Evolutionary conservation across 169 alveolate species (phyloP), one percentile per base, ranked within the genome.

Genomic region (Cytauxzoon felis): DNA sequence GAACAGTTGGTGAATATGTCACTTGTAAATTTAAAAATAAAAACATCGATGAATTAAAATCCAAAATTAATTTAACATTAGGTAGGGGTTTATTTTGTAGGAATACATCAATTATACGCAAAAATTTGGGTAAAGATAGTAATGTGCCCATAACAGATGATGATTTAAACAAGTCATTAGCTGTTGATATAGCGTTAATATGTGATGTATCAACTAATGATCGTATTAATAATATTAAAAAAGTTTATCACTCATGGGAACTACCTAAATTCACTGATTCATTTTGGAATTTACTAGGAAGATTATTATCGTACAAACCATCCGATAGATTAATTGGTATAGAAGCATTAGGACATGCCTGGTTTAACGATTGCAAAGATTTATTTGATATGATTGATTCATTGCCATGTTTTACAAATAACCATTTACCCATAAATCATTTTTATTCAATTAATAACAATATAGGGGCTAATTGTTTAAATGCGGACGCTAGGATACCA

Each of bases 41-140:
- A 30, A 19, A 52, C 0, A 6, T 33, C 1, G 72, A 68, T 24
- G 16, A 52, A 13, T 21, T 70, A n/a, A 61, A 7, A 24, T 52
- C 43, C 29, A 5, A 63, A 3, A 33, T 61, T 8, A 49, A 45
- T 13, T 30, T 48, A 0, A 57, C 72, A 16, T 33, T 68, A 4
- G 81, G 81, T 5, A 34, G 73, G 3, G 81, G 81, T n/a, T 8
- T 68, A 3, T 52, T 64, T 48, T 38, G 78, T 60, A 19, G 76
- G 8, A 51, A 26, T 42, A 48, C 70, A 3, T 24, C 66, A 11
- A 30, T 49, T 30, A 26, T 2, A 1, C 41, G 47, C 78, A 43
- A 8, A 64, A 8, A 30, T 27, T 29, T 52, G 21, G 45, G 45
- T 1, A 52, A 24, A 52, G 23, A 38, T 18, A 27, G 34, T 29